Conservation (phyloP, 1,284 basidiomycete species). For the Tylopilus sp. region DNA sequence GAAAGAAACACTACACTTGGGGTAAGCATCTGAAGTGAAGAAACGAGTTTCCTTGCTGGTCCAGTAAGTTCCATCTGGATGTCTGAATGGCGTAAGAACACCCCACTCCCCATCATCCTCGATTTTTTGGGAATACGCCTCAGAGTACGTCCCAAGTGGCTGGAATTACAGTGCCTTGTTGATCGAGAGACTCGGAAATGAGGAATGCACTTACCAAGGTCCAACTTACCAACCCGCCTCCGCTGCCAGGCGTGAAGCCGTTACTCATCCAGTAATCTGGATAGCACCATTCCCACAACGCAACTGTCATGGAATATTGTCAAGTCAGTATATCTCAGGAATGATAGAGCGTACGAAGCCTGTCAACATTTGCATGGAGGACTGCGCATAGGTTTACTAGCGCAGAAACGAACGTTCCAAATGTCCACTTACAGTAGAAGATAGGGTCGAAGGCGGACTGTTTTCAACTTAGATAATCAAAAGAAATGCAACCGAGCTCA, state of each 20-base stretch:
- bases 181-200: neutral
- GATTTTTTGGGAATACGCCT: constrained; percentile 32
- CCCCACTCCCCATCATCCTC: constrained; percentile 32
- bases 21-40: constrained; percentile 21
- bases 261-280: constrained; percentile 34
- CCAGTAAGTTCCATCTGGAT: constrained; percentile 35
- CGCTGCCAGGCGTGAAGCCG: constrained; percentile 23
- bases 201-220: constrained; percentile 25
- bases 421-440: constrained; percentile 32
- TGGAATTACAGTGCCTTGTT: constrained; percentile 4
- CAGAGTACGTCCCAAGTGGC: constrained; percentile 30
- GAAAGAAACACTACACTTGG: constrained; percentile 37
- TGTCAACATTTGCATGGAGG: constrained; percentile 38
- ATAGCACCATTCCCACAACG: constrained; percentile 41
- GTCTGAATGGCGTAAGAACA: constrained; percentile 32
- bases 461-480: neutral
- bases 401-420: neutral
- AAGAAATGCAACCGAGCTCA: neutral
- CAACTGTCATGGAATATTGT: constrained; percentile 16
- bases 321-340: neutral
- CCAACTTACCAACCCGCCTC: constrained; percentile 21
- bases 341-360: constrained; percentile 24
- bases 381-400: constrained; percentile 22
- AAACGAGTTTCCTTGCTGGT: constrained; percentile 34
- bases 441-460: constrained; percentile 37